Conservation (phyloP, 805 yeast species). For the Ogataea nakhonphanomensis region DNA sequence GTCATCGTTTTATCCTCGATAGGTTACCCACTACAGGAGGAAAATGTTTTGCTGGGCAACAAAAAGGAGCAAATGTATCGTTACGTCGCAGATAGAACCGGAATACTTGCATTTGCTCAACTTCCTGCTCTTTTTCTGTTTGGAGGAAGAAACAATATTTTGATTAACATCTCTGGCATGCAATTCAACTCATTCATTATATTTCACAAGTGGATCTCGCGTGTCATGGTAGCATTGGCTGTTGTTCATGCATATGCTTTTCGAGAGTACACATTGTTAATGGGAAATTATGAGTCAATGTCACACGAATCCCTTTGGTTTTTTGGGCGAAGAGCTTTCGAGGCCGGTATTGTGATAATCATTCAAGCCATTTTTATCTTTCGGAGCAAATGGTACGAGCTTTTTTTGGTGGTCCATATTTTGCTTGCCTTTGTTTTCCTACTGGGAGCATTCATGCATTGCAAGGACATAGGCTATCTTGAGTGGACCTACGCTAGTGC, state of each 20-base stretch:
- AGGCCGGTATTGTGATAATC: conserved; percentile 39
- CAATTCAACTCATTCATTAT: conserved; percentile 39
- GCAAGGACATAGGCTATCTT: conserved; percentile 37
- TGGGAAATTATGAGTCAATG: conserved; percentile 5
- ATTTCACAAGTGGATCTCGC: conserved; percentile 45
- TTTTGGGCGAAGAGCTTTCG: conserved; percentile 31
- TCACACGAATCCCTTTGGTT: conserved; percentile 13
- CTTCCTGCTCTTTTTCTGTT: conserved; percentile 50
- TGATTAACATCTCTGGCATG: conserved; percentile 53
- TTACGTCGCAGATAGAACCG: conserved; percentile 56
- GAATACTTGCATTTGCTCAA: conserved; percentile 41
- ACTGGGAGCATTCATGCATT: conserved; percentile 47
- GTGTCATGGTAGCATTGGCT: conserved; percentile 27
- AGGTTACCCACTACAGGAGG: conserved; percentile 15
- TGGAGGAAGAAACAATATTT: conserved; percentile 56
- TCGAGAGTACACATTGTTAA: conserved; percentile 29
- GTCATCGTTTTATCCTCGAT: conserved; percentile 7
- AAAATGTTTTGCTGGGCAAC: conserved; percentile 19
- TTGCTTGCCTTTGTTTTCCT: conserved; percentile 42
- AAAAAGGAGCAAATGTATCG: conserved; percentile 30
- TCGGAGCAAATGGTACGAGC: conserved; percentile 46
- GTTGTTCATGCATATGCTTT: conserved; percentile 30
- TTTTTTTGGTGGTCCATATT: conserved; percentile 42
- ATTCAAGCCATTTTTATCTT: conserved; percentile 44
- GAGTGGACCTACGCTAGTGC: conserved; percentile 39